phyloP scores from a whole-genome alignment of 148 eudicot genomes.

The Talinum fruticosum region DNA sequence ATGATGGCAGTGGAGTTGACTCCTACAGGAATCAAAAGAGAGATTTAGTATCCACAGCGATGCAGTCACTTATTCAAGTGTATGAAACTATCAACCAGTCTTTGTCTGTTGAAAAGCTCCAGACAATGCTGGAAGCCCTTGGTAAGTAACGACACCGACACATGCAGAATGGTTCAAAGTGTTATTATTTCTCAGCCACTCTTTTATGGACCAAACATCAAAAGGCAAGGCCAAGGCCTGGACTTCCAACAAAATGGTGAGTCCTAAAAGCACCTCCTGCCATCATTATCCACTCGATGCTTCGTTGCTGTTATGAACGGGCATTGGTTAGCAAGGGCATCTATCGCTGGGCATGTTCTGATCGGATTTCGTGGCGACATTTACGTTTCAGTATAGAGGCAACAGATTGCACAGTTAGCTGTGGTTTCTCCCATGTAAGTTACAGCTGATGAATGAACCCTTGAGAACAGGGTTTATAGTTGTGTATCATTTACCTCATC shows the following conservation, averaged over 20 bases:
- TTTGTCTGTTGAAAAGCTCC: constrained; percentile 26
- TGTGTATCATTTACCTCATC: too few species aligned
- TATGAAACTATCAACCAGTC: constrained; percentile 51
- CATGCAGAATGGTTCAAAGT: neutral
- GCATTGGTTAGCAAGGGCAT: neutral
- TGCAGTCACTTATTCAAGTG: constrained; percentile 52
- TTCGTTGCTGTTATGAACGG: neutral
- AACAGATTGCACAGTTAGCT: neutral
- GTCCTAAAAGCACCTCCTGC: neutral
- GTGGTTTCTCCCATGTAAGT: neutral
- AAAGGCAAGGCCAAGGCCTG: neutral
- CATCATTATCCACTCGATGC: neutral
- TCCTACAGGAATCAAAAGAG: constrained; percentile 44
- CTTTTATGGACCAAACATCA: neutral
- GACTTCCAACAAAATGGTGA: neutral
- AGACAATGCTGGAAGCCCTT: constrained; percentile 19
- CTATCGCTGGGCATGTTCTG: neutral
- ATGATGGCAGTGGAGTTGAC: constrained; percentile 32
- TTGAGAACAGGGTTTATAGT: too few species aligned
- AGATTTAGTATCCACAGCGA: constrained; percentile 48
- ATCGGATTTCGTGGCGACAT: neutral
- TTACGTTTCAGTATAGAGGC: neutral
- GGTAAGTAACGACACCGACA: constrained; percentile 4
- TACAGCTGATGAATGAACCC: neutral
- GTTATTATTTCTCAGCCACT: neutral